Evolutionary conservation across 371 early-diverging fungal species (phyloP), one percentile per base, ranked within the genome.

Genomic region (Mucor mucedo): DNA sequence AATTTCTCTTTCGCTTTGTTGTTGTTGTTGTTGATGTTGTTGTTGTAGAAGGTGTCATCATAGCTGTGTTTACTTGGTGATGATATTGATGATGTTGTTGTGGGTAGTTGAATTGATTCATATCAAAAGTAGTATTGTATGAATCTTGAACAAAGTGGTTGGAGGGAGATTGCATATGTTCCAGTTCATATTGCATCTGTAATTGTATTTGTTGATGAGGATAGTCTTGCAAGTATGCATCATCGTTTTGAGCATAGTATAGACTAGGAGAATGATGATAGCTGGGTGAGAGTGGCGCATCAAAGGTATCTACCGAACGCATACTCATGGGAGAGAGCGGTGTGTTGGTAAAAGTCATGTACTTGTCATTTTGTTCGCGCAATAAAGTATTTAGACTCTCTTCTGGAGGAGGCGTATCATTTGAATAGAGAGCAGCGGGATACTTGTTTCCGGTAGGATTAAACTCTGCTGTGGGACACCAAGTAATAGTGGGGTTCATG

Each of bases 301-400:
- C 60, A 52, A 60, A 41, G 29, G 29, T 60, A 52, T 50, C 52
- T 50, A 28, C 39, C 16, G 60, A 60, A 9, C 32, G 29, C 41
- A 52, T 60, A 16, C 60, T 60, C 32, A 30, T 52, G 52, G 60
- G 62, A 38, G 62, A 61, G 8, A 35, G 47, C 28, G 62, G 62
- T 5, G 47, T 47, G 21, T 47, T 21, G 5, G 16, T 7, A 5
- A 21, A 21, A 9, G 8, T 8, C 5, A 7, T 21, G 4, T 47
- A 21, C 2, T 21, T 21, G 8, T 47, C 47, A 21, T 47, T 21
- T 27, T 47, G 16, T 47, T 47, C 47, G 6, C 27, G 27, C 8
- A 47, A 21, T 9, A 47, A 47, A 21, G 21, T 9, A 21, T 47
- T n/a, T 6, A 47, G 6, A 7, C 4, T 21, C 16, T 47, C 47